Percentiles rank a stretch among this genome's conserved stretches.
Evolutionary conservation across 176 grass and related monocot species (phyloP).

Genomic region (Secale cereale): DNA sequence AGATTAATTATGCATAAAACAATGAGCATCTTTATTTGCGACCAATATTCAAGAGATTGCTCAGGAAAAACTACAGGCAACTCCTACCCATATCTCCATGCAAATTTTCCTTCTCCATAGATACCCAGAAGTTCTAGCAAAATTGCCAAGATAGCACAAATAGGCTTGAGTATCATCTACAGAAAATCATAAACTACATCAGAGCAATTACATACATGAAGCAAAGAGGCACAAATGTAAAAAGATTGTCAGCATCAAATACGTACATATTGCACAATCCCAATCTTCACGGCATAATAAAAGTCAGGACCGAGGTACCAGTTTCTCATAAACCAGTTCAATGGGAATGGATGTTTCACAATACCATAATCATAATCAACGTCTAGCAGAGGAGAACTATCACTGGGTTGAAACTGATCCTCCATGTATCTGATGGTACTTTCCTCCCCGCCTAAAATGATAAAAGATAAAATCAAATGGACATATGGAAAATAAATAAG

Average conservation of each 20-base stretch:
- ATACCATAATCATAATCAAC: constrained; percentile 81
- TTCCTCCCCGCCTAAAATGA: constrained; percentile 80
- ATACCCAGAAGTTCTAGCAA: constrained; percentile 78
- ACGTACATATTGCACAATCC: constrained; percentile 99
- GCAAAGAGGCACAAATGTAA: background rate
- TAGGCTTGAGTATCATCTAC: constrained; percentile 96
- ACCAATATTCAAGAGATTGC: background rate
- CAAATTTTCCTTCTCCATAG: constrained; percentile 97
- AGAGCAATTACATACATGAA: constrained; percentile 5
- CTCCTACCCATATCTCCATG: constrained; percentile 90
- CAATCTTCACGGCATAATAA: constrained; percentile 93
- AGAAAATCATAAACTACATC: constrained; percentile 28
- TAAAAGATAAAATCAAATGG: constrained; percentile 5
- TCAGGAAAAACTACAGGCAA: constrained; percentile 2
- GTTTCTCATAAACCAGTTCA: constrained; percentile 88
- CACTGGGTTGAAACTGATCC: constrained; percentile 46
- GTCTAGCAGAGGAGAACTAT: constrained; percentile 79
- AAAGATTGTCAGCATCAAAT: background rate
- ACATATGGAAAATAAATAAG: constrained; percentile 14
- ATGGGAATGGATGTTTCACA: constrained; percentile 95
- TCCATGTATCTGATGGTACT: constrained; percentile 96
- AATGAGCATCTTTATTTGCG: background rate
- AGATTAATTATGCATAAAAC: constrained; percentile 1
- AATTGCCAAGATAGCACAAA: constrained; percentile 91
- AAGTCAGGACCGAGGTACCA: constrained; percentile 97